A percentile compares a stretch with the other conserved stretches of the same genome.
Evolutionary conservation across 768 basidiomycete species (phyloP).

Genomic region (Suillus sp.): DNA sequence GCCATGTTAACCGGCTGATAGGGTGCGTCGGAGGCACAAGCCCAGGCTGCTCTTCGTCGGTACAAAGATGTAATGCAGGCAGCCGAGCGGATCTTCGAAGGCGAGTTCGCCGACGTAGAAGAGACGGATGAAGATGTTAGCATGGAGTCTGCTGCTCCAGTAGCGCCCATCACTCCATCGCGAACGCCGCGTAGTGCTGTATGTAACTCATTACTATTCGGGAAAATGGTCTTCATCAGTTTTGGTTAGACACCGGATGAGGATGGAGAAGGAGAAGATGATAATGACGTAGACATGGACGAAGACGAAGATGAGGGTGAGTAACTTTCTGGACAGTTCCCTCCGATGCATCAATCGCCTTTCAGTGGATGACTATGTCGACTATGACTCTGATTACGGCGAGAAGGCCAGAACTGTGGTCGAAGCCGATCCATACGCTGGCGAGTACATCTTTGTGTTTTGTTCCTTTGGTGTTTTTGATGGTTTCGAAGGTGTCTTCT

Average conservation of each 20-base stretch:
- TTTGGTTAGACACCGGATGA: constrained; percentile 57
- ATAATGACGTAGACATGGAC: constrained; percentile 48
- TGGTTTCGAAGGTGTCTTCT: constrained; percentile 72
- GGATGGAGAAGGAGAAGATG: constrained; percentile 46
- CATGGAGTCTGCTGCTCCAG: constrained; percentile 38
- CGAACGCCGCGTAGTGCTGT: constrained; percentile 30
- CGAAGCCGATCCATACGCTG: constrained; percentile 88
- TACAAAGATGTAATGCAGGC: constrained; percentile 92
- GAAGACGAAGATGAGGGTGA: constrained; percentile 57
- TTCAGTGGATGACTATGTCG: constrained; percentile 60
- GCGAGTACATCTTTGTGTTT: constrained; percentile 38
- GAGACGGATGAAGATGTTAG: constrained; percentile 52
- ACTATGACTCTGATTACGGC: constrained; percentile 79
- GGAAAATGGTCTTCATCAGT: constrained; percentile 5
- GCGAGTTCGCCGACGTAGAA: constrained; percentile 77
- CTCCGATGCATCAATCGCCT: constrained; percentile 3
- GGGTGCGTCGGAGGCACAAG: constrained; percentile 85
- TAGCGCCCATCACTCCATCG: constrained; percentile 30
- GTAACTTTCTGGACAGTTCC: constrained; percentile 10
- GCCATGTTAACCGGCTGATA: constrained; percentile 31
- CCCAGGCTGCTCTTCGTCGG: constrained; percentile 77
- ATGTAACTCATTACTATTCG: constrained; percentile 11
- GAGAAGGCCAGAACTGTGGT: constrained; percentile 49
- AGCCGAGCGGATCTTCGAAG: constrained; percentile 83
- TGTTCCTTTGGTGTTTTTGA: constrained; percentile 16